Base-by-base conservation (phyloP, 148 eudicot genomes). In the Silene uniflora region DNA sequence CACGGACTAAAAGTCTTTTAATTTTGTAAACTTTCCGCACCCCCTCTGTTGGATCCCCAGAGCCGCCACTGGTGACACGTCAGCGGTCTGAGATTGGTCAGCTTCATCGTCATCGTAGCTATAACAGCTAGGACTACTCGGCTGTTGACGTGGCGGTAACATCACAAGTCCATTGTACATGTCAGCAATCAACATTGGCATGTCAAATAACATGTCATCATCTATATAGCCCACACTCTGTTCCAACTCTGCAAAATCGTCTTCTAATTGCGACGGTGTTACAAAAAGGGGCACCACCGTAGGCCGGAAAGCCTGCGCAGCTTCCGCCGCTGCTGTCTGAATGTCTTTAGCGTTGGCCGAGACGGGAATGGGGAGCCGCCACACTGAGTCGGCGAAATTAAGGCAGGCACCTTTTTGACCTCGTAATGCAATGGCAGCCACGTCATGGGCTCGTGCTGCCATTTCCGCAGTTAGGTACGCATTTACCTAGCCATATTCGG, bases 361-460 rank as follows among this genome's bases (percentile, higher is more conserved):
- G 3, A 83, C 85, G 3, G 92, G 92, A 6, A 86, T 71, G 0
- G 89, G 91, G 21, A 90, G 62, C 47, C 87, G 70, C 94, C 94
- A 90, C 1, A 84, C 86, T 0, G 97, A 88, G 82, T 92, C 97
- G 0, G 95, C 97, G 35, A 90, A 93, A 17, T 93, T 93, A 12
- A 93, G 77, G 35, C 93, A 89, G 0, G 96, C 89, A 0, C 83
- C 78, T 4, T 71, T 55, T 3, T 72, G 76, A 12, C 92, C 96
- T 1, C 89, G 72, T 2, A 93, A 52, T 0, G 96, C 90, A 11
- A 93, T 64, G 7, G 90, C 91, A 0, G 98, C 98, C 46, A 90
- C 98, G 71, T 93, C 98, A 21, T 93, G 93, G 0, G 98, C 98
- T 0, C 98, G 80, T 0, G 98, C 98, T 0, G 98, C 98, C 98